These are phyloP conservation scores for Penicillium sp. DNA, from an alignment of 2,329 filamentous ascomycete genomes.

Conservation along the genomic window DNA sequence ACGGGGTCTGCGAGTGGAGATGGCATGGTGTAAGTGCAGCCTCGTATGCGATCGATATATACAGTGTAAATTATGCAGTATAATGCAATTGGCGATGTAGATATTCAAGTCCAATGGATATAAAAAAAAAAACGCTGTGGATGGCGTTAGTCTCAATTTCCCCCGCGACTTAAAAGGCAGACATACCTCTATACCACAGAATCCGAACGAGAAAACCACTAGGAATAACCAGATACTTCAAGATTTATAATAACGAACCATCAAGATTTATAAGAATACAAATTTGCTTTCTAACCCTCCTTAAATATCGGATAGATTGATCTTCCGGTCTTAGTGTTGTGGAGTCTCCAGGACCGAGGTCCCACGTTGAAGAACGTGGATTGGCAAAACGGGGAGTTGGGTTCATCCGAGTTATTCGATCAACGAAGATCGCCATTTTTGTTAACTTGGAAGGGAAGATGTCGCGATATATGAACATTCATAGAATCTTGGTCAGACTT, in stretches of 20 bases:
- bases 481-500: background rate
- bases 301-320: conserved; percentile 4
- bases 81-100: background rate
- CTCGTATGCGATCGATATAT: background rate
- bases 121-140: background rate
- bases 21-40: conserved; percentile 15
- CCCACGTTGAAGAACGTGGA: background rate
- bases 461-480: background rate
- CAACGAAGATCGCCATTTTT: background rate
- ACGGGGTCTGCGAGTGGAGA: conserved; percentile 42
- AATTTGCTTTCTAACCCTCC: background rate
- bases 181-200: background rate
- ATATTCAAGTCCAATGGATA: background rate
- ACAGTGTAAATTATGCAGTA: background rate
- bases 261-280: background rate
- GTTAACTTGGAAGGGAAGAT: background rate
- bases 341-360: background rate
- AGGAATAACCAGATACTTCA: background rate
- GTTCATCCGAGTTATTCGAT: background rate
- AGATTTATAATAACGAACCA: no score
- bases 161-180: no score
- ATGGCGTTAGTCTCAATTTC: background rate
- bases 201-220: background rate
- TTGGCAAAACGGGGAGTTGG: background rate
- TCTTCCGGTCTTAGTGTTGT: background rate